phyloP scores from a whole-genome alignment of 441 rosid species.

The Pelargonium citronellum region DNA sequence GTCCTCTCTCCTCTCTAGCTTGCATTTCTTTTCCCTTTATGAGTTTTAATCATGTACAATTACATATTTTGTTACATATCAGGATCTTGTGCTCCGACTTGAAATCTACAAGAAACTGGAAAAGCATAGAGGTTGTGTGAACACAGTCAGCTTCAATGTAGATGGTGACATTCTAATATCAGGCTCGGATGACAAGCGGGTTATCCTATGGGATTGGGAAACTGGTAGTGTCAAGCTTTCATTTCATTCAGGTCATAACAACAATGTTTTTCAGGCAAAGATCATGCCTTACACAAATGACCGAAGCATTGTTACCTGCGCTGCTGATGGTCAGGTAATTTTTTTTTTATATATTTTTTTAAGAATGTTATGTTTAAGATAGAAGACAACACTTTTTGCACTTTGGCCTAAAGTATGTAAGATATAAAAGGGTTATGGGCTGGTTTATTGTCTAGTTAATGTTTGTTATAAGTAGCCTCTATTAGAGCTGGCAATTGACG shows the following conservation, averaged over 20 bases:
- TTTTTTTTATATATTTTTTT: too few relatives aligned
- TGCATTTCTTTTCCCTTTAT: too few relatives aligned
- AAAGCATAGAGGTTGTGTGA: constrained; percentile 81
- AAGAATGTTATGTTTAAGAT: too few relatives aligned
- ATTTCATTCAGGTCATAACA: constrained; percentile 65
- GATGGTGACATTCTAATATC: constrained; percentile 60
- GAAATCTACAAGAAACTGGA: constrained; percentile 56
- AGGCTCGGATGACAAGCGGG: constrained; percentile 75
- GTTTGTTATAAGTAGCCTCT: neutral
- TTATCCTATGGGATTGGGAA: constrained; percentile 83
- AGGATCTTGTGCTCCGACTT: constrained; percentile 75
- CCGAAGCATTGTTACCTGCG: constrained; percentile 80
- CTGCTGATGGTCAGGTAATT: constrained; percentile 88
- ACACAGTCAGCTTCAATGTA: constrained; percentile 63
- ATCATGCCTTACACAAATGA: constrained; percentile 78
- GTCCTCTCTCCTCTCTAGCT: neutral
- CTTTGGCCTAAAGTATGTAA: neutral
- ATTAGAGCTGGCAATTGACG: too few relatives aligned
- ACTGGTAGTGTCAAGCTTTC: constrained; percentile 54
- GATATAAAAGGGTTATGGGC: neutral
- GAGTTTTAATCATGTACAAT: neutral
- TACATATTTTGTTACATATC: constrained; percentile 20
- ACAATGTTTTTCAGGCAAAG: constrained; percentile 83
- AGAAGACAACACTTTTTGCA: too few relatives aligned
- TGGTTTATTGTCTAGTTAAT: neutral